phyloP scores from a whole-genome alignment of 2,329 filamentous ascomycete genomes.

The Colletotrichum plurivorum region DNA sequence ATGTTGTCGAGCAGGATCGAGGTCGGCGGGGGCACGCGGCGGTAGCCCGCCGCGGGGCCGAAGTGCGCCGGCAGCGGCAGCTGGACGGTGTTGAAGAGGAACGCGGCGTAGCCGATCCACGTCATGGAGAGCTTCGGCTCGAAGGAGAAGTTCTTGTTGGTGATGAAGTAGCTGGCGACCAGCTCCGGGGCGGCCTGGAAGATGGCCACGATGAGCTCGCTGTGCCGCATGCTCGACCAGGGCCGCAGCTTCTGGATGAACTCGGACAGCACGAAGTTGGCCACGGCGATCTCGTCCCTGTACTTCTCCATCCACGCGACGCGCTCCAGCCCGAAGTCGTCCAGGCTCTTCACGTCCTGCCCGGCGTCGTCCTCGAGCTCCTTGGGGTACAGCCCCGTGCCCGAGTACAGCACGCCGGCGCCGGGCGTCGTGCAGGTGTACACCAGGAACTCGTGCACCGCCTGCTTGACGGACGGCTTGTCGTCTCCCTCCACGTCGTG shows the following conservation, averaged over 20 bases:
- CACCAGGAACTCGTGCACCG: constrained; percentile 82
- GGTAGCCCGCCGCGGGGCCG: constrained; percentile 75
- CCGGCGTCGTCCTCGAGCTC: constrained; percentile 68
- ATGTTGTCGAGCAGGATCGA: constrained; percentile 88
- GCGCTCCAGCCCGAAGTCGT: constrained; percentile 77
- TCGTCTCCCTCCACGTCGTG: constrained; percentile 60
- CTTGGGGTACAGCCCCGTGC: constrained; percentile 88
- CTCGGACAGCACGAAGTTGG: constrained; percentile 83
- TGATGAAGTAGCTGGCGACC: constrained; percentile 87
- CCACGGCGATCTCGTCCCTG: constrained; percentile 76
- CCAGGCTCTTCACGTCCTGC: constrained; percentile 55
- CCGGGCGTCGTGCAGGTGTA: constrained; percentile 80
- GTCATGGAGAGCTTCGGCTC: constrained; percentile 93
- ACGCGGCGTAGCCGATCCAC: constrained; percentile 94
- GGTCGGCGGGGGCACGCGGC: constrained; percentile 80
- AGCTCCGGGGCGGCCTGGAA: constrained; percentile 89
- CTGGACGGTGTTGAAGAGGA: constrained; percentile 86
- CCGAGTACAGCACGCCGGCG: constrained; percentile 81
- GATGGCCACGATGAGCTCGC: constrained; percentile 83
- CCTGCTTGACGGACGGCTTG: constrained; percentile 70
- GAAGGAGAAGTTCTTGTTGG: constrained; percentile 84
- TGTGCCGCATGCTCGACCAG: constrained; percentile 85
- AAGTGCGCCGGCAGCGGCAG: constrained; percentile 81
- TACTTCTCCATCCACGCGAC: constrained; percentile 80
- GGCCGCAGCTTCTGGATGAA: constrained; percentile 86